Base-by-base conservation (phyloP, 176 grass and related monocot genomes). In the Hsuehochloa calcarea region DNA sequence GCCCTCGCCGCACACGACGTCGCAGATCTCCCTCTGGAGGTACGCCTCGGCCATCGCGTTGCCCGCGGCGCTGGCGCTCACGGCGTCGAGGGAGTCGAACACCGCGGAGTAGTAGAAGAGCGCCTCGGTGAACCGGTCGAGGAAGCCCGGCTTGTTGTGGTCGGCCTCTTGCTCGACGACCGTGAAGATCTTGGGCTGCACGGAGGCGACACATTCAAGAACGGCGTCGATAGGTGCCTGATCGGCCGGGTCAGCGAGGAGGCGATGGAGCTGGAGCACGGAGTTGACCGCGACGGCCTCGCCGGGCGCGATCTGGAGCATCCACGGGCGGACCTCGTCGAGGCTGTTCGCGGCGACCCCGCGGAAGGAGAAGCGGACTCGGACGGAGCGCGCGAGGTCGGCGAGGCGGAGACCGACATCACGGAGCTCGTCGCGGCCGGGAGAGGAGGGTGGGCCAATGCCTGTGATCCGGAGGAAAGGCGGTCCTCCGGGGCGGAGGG, bases 61-160 rank as follows among this genome's bases (percentile, higher is more conserved):
- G 76, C 65, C 89, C 41, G 66, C 86, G 84, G 77, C 81, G 85
- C 15, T 68, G 80, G 3, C 63, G 40, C 71, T 35, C 10, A 73
- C 72, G 14, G 82, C 96, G 70, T 98, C 91, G 2, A 98, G 77
- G 3, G 96, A 98, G 46, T 98, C 96, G 81, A 98, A 95, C 88
- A 98, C 85, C 3, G 96, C 91, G 14, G 96, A 95, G 89, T 95
- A 98, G 87, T 98, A 98, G 88, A 95, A 95, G 9, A 98, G 84
- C 25, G 96, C 91, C 89, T 98, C 93, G 0, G 96, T 94, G 91
- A 98, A 98, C 22, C 96, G 86, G 88, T 98, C 93, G 59, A 95
- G 76, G 87, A 98, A 98, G 0, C 87, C 75, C 4, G 89, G 65
- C 64, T 93, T 98, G 90, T 95, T 98, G 87, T 98, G 96, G 74